Percentiles rank a stretch among this genome's conserved stretches.
phyloP scores from a whole-genome alignment of 2,329 filamentous ascomycete species.

The Arthroderma sp. region DNA sequence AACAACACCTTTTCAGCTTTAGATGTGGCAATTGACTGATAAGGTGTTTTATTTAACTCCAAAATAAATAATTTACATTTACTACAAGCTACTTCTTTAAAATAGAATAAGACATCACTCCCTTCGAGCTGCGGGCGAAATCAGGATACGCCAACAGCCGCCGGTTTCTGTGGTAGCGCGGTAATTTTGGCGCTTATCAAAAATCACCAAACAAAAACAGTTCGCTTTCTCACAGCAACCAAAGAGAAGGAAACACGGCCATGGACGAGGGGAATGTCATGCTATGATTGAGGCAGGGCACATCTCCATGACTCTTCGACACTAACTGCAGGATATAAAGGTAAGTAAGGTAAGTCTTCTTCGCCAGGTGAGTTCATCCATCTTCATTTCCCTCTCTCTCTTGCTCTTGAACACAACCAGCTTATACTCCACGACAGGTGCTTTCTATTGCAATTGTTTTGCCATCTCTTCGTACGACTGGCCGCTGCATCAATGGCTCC shows the following conservation, averaged over 20 bases:
- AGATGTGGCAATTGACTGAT: too few species aligned
- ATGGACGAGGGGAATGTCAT: neutral
- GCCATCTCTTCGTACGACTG: neutral
- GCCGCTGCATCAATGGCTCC: constrained; percentile 25
- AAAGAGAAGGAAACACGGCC: neutral
- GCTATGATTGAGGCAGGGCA: neutral
- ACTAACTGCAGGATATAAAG: constrained; percentile 6
- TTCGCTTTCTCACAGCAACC: neutral
- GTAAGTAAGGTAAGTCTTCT: constrained; percentile 14
- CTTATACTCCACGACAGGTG: neutral
- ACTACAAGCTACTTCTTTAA: neutral
- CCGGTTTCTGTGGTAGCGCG: constrained; percentile 1
- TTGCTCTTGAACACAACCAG: neutral
- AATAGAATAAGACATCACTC: too few species aligned
- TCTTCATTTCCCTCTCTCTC: neutral
- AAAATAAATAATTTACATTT: neutral
- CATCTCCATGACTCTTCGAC: neutral
- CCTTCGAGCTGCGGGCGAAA: neutral
- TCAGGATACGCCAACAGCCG: neutral
- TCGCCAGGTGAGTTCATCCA: constrained; percentile 4
- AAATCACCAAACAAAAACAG: constrained; percentile 2
- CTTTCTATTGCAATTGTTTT: constrained; percentile 5
- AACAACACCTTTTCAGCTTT: too few species aligned
- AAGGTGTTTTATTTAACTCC: neutral
- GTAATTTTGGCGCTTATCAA: constrained; percentile 4